phyloP scores from a whole-genome alignment of 768 basidiomycete species.

The Thelephora ganbajun region DNA sequence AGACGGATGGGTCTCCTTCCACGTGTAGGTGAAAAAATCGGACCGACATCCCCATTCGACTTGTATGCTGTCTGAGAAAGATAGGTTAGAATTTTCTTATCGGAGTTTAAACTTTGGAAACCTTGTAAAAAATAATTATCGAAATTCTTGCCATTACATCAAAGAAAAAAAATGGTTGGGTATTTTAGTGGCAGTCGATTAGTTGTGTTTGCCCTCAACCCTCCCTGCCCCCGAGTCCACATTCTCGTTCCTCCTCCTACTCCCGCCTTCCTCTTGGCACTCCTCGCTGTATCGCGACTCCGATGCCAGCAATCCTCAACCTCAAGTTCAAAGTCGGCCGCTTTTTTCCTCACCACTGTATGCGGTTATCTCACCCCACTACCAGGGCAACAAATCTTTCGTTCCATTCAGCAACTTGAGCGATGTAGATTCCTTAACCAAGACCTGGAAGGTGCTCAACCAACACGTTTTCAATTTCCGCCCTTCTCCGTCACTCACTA shows the following conservation, averaged over 20 bases:
- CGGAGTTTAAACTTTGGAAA: too few relatives aligned
- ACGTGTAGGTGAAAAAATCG: too few relatives aligned
- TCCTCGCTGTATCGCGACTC: background rate
- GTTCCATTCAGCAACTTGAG: constrained; percentile 83
- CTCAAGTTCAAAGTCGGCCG: constrained; percentile 67
- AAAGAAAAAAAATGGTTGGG: too few relatives aligned
- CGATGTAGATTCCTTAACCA: constrained; percentile 74
- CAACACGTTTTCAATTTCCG: constrained; percentile 8
- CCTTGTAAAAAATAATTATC: too few relatives aligned
- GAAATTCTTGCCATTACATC: too few relatives aligned
- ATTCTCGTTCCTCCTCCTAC: background rate
- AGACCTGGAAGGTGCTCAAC: constrained; percentile 71
- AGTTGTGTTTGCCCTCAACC: background rate
- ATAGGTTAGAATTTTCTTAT: too few relatives aligned
- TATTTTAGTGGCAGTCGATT: too few relatives aligned
- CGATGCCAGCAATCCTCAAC: constrained; percentile 73
- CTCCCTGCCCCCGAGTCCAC: background rate
- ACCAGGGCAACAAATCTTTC: constrained; percentile 85
- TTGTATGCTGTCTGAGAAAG: too few relatives aligned
- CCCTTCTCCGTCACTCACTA: background rate
- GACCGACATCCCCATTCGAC: too few relatives aligned
- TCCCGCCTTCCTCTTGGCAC: constrained; percentile 2
- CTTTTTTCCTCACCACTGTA: constrained; percentile 6
- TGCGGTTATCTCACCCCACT: constrained; percentile 7
- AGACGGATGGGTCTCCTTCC: too few relatives aligned